Percentiles rank a stretch among this genome's conserved stretches.
These are phyloP conservation scores for Penicillium taxi DNA, from an alignment of 495 filamentous ascomycete species.

Conservation along the genomic window DNA sequence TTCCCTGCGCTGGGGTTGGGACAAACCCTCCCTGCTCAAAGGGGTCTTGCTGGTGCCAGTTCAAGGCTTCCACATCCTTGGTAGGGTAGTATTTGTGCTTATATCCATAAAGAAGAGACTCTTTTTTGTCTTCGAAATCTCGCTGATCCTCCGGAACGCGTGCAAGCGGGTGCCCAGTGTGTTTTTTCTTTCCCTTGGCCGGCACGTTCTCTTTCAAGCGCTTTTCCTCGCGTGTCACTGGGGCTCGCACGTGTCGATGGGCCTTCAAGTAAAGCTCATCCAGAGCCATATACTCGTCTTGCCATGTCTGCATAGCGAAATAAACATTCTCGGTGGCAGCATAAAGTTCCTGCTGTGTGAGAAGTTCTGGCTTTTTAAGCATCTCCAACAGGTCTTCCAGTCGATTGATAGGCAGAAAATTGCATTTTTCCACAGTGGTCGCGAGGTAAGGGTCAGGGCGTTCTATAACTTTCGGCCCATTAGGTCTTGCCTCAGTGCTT, in stretches of 20 bases:
- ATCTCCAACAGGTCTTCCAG: constrained; percentile 28
- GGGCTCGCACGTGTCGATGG: constrained; percentile 27
- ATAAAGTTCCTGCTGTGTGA: constrained; percentile 44
- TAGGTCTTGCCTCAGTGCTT: constrained; percentile 29
- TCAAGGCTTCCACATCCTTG: constrained; percentile 1
- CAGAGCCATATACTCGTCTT: constrained; percentile 57
- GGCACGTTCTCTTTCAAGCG: constrained; percentile 7
- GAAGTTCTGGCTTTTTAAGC: constrained; percentile 29
- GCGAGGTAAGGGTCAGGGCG: constrained; percentile 39
- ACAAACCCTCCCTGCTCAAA: constrained; percentile 40
- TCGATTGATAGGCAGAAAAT: constrained; percentile 39
- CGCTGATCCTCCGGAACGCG: constrained; percentile 10
- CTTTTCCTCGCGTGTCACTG: constrained; percentile 10
- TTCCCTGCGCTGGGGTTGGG: constrained; percentile 32
- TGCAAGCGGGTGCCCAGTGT: constrained; percentile 12
- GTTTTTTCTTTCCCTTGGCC: constrained; percentile 19
- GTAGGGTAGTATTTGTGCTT: constrained; percentile 24
- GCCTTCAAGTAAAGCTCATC: constrained; percentile 47
- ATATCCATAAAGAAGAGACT: constrained; percentile 37
- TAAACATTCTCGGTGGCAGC: constrained; percentile 44
- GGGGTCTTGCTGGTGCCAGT: constrained; percentile 30
- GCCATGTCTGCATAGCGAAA: constrained; percentile 48
- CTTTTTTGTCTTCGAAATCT: constrained; percentile 36
- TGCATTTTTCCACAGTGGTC: constrained; percentile 23
- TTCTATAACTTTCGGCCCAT: constrained; percentile 37